Evolutionary conservation across 768 basidiomycete species (phyloP).

Genomic region (Lactarius pseudohatsudake): DNA sequence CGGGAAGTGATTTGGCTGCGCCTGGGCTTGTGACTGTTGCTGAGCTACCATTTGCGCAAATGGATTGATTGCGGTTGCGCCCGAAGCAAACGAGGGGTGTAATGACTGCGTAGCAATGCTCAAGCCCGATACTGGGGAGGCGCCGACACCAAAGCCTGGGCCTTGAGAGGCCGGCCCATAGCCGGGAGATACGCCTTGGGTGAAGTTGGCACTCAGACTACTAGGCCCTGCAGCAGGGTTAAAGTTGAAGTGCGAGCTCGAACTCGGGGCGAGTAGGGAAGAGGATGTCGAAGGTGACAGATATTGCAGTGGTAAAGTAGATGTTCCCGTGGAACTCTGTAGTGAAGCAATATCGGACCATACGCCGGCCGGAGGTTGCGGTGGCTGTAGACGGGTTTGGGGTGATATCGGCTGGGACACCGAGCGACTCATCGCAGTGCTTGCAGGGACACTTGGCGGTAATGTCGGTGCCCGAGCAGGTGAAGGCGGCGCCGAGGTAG

Average conservation of each 20-base stretch:
- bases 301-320: constrained; percentile 33
- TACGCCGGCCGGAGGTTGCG: constrained; percentile 19
- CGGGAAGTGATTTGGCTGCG: constrained; percentile 27
- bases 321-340: constrained; percentile 28
- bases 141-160: constrained; percentile 12
- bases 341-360: constrained; percentile 34
- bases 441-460: not conserved
- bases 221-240: constrained; percentile 29
- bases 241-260: constrained; percentile 10
- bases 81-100: constrained; percentile 11
- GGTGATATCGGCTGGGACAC: constrained; percentile 40
- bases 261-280: constrained; percentile 23
- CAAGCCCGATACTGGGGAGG: constrained; percentile 26
- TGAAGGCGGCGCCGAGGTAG: constrained; percentile 10
- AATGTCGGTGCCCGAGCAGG: constrained; percentile 4
- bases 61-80: constrained; percentile 13
- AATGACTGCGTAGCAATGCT: constrained; percentile 2
- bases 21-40: constrained; percentile 30
- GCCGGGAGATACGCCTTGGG: constrained; percentile 18
- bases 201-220: constrained; percentile 26
- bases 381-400: constrained; percentile 15
- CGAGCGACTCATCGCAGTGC: constrained; percentile 32
- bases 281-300: constrained; percentile 25
- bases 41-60: constrained; percentile 28
- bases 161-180: constrained; percentile 29